A percentile compares a stretch with the other conserved stretches of the same genome.
Evolutionary conservation across 75 land plant genomes (phyloP).

Genomic region (Sequoia sempervirens): DNA sequence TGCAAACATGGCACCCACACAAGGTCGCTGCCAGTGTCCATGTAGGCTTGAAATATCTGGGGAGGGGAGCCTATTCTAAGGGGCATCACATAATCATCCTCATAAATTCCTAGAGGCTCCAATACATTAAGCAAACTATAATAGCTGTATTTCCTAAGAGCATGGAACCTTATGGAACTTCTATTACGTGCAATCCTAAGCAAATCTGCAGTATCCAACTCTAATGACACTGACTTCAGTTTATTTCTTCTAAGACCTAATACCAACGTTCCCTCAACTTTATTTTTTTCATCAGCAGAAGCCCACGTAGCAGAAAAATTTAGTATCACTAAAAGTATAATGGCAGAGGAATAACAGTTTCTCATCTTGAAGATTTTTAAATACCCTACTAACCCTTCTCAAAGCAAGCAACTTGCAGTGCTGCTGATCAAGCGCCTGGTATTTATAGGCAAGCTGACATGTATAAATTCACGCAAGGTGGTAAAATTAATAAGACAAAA

Average conservation of each 20-base stretch:
- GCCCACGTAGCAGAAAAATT: background rate
- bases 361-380: background rate
- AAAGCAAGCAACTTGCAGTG: background rate
- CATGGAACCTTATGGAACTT: background rate
- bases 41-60: constrained; percentile 45
- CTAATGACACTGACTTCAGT: background rate
- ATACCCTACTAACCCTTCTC: background rate
- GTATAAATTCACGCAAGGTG: background rate
- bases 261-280: background rate
- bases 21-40: constrained; percentile 97
- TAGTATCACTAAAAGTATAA: background rate
- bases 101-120: background rate
- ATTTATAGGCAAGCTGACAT: background rate
- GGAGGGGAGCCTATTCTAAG: constrained; percentile 20
- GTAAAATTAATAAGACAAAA: background rate
- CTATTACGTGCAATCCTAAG: background rate
- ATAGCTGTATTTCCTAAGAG: background rate
- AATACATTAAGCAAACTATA: background rate
- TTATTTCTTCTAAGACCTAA: background rate
- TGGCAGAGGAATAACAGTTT: background rate
- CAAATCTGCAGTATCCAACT: background rate
- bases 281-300: background rate
- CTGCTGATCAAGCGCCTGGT: background rate
- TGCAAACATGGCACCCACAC: constrained; percentile 89
- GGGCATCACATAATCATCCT: background rate